Conservation (phyloP, 2,329 filamentous ascomycete genomes). For the Penicillium sp. region DNA sequence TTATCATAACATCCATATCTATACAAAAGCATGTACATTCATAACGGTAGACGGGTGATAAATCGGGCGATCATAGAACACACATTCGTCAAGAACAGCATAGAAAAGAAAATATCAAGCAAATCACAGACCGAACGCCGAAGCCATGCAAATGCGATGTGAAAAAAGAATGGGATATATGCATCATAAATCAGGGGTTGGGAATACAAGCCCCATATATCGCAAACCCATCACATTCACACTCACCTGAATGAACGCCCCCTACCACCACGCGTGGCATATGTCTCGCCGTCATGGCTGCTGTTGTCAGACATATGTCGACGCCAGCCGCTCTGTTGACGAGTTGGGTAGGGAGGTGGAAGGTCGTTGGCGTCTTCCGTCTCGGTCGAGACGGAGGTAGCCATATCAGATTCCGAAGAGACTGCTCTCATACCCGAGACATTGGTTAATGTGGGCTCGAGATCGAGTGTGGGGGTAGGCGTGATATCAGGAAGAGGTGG, state of each 20-base stretch:
- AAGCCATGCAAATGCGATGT: not conserved
- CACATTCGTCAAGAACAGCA: not conserved
- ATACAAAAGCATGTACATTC: slow-evolving; percentile 5
- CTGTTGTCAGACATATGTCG: slow-evolving; percentile 23
- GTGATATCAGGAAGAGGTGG: slow-evolving; percentile 34
- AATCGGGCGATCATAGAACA: not conserved
- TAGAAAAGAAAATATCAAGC: not conserved
- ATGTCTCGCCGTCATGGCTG: slow-evolving; percentile 10
- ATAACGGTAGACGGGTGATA: not conserved
- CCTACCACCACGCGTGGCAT: slow-evolving; percentile 1
- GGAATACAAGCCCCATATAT: not conserved
- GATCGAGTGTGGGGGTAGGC: slow-evolving; percentile 11
- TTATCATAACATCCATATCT: slow-evolving; percentile 21
- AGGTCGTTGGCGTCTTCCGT: slow-evolving; percentile 10
- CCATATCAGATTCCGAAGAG: slow-evolving; percentile 23
- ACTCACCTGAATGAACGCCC: slow-evolving; percentile 1
- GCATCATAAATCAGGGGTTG: not conserved
- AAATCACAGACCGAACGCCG: not conserved
- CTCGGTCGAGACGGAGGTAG: slow-evolving; percentile 26
- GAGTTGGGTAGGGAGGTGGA: slow-evolving; percentile 1
- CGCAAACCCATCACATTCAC: not conserved
- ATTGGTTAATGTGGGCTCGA: not conserved
- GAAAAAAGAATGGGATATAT: not conserved
- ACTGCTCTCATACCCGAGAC: slow-evolving; percentile 14
- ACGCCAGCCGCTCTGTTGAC: slow-evolving; percentile 33